Conservation (phyloP, 306 rosid species). For the Cyamopsis tetragonoloba region DNA sequence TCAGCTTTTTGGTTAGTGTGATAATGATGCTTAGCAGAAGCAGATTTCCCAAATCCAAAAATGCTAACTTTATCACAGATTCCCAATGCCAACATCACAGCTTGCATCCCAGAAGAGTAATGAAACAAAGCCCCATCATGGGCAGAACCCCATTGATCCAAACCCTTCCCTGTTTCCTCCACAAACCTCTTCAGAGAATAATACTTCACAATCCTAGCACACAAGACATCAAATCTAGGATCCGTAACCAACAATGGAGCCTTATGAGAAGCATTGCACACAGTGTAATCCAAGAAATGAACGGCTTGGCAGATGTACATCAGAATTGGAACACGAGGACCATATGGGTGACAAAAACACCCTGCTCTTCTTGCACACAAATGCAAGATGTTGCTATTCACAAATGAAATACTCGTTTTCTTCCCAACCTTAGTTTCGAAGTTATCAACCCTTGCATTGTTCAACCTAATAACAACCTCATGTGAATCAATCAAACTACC, state of each 20-base stretch:
- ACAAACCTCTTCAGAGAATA: constrained; percentile 76
- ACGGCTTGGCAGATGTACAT: constrained; percentile 90
- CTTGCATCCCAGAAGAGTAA: constrained; percentile 98
- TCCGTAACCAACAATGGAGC: constrained; percentile 75
- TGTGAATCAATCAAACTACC: constrained; percentile 78
- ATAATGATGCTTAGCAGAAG: constrained; percentile 81
- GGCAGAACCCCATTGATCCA: constrained; percentile 62
- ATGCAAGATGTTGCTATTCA: constrained; percentile 88
- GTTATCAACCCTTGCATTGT: constrained; percentile 65
- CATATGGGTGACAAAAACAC: constrained; percentile 92
- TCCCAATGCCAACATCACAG: constrained; percentile 86
- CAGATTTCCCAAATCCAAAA: constrained; percentile 84
- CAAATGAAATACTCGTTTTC: constrained; percentile 76
- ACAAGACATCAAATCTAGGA: constrained; percentile 72
- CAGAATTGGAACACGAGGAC: constrained; percentile 57
- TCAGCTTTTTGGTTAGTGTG: constrained; percentile 91
- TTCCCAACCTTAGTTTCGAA: constrained; percentile 68
- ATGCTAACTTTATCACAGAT: constrained; percentile 79
- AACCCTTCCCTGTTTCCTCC: constrained; percentile 63
- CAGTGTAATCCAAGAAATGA: constrained; percentile 80
- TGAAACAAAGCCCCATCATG: constrained; percentile 82
- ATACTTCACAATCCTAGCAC: constrained; percentile 80
- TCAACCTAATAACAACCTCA: constrained; percentile 68
- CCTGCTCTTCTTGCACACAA: constrained; percentile 79
- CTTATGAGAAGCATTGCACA: constrained; percentile 72